Evolutionary conservation across 2,329 filamentous ascomycete genomes (phyloP), one percentile per base, ranked within the genome.

Genomic region (Leptographium lundbergii): DNA sequence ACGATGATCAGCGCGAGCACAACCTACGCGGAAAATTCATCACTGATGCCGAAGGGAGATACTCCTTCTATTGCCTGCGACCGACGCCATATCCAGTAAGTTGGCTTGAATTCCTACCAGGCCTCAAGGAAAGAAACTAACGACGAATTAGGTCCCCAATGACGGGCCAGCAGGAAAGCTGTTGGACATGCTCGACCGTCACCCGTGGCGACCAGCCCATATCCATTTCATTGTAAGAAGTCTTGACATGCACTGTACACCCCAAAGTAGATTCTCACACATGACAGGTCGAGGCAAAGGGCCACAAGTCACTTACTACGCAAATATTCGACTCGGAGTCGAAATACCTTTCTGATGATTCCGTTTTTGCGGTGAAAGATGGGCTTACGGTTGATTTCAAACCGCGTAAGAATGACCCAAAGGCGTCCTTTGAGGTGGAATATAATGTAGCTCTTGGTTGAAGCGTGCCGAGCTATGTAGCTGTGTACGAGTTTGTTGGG

Each of bases 251-350:
- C 27, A 3, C 5, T 9, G 17, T 29, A 10, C 17, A 27, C 3
- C 9, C 4, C 29, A 34, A 6, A 25, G 5, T 7, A 22, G 14
- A 54, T 25, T 19, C 22, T 54, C 4, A 39, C n/a, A 22, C 6
- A n/a, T 13, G 4, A 17, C 24, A 72, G 71, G 69, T 75, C 55
- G 75, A 77, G 32, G 75, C 77, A 14, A 75, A 79, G 2, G 80
- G 79, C 9, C 84, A 86, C 74, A 86, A 83, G 66, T 76, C 85
- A 0, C 78, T 95, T 54, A 87, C 85, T 0, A 88, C 85, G 0
- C 85, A 89, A 66, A 81, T 88, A 57, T 88, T 87, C 67, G 84
- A 87, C 67, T 73, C 76, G 54, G 72, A 76, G 55, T 78, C 81
- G 67, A 74, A 80, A 62, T 84, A 86, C 64, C 72, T 87, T n/a